These are phyloP conservation scores for Nemania sp. DNA, from an alignment of 2,329 filamentous ascomycete genomes.

Conservation along the genomic window DNA sequence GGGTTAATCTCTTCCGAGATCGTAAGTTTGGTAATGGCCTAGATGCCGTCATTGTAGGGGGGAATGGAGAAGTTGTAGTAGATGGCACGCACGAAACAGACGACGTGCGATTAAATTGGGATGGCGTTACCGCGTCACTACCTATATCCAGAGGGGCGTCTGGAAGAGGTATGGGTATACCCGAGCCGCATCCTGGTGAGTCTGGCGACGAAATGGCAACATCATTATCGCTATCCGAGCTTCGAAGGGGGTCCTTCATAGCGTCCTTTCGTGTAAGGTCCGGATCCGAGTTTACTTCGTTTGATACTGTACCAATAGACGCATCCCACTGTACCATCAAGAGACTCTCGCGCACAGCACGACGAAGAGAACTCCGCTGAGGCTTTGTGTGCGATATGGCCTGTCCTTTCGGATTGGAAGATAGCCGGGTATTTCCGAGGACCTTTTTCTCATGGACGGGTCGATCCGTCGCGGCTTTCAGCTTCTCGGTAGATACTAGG, in stretches of 20 bases:
- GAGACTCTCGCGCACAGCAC: constrained; percentile 24
- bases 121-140: neutral
- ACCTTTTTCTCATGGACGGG: neutral
- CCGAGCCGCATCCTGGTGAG: neutral
- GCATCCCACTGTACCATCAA: neutral
- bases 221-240: neutral
- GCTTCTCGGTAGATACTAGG: neutral
- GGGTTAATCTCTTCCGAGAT: neutral
- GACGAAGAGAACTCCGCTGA: constrained; percentile 32
- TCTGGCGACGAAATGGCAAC: neutral
- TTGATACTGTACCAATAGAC: neutral
- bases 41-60: neutral
- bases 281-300: neutral
- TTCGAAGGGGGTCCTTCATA: neutral
- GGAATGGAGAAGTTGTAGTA: neutral
- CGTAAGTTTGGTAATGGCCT: neutral
- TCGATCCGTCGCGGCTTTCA: neutral
- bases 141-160: neutral
- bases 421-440: neutral
- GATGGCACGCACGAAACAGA: neutral
- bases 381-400: neutral
- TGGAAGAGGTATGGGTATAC: neutral
- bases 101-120: neutral
- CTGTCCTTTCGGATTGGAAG: neutral
- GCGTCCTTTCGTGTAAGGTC: neutral